Evolutionary conservation across 768 basidiomycete genomes (phyloP).

Genomic region (Tricholoma furcatifolium): DNA sequence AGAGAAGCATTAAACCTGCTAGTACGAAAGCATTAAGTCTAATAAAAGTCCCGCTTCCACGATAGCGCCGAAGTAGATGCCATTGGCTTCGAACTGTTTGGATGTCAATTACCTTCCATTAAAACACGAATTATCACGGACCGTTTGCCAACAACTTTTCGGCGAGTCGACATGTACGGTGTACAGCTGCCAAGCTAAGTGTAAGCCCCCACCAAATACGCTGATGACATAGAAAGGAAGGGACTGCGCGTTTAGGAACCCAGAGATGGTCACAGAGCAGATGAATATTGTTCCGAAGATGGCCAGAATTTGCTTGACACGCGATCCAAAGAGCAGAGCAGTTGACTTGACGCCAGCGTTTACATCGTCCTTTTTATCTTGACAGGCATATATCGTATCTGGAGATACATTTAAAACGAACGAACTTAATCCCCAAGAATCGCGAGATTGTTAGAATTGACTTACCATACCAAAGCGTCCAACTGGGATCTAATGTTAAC

Average conservation of each 20-base stretch:
- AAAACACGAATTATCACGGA: neutral
- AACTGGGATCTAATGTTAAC: no score
- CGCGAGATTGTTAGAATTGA: neutral
- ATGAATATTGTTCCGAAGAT: conserved; percentile 32
- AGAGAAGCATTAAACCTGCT: no score
- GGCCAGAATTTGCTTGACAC: conserved; percentile 42
- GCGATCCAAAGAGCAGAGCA: conserved; percentile 54
- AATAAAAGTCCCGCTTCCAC: conserved; percentile 2
- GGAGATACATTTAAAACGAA: no score
- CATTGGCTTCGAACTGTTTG: conserved; percentile 11
- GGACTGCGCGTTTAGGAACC: conserved; percentile 24
- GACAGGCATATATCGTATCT: conserved; percentile 63
- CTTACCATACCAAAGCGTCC: conserved; percentile 20
- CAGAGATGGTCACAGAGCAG: conserved; percentile 21
- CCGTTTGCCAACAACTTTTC: conserved; percentile 11
- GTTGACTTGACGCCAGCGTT: conserved; percentile 61
- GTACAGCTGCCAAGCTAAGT: conserved; percentile 12
- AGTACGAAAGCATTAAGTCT: conserved; percentile 3
- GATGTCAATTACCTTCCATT: neutral
- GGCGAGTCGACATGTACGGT: conserved; percentile 12
- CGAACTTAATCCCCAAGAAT: no score
- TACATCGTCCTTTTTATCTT: conserved; percentile 57
- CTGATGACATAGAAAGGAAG: conserved; percentile 4
- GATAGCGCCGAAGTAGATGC: conserved; percentile 10
- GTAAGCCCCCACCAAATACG: conserved; percentile 5